These are phyloP conservation scores for Coemansia sp. DNA, from an alignment of 192 early-diverging fungal species.

Conservation along the genomic window DNA sequence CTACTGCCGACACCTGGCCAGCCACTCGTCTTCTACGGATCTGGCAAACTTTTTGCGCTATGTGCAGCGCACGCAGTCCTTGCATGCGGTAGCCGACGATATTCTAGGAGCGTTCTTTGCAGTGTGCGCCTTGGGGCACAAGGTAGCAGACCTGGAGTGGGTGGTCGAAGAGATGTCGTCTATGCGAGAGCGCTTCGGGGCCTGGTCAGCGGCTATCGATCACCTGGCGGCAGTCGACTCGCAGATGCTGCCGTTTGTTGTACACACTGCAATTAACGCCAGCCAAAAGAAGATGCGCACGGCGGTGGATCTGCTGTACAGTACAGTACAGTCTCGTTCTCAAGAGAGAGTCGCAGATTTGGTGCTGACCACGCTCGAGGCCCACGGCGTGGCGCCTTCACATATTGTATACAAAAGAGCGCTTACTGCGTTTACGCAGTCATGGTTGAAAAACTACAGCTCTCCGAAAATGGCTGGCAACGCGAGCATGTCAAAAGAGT, in stretches of 20 bases:
- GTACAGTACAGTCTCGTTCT: neutral
- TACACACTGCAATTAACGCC: conserved; percentile 2
- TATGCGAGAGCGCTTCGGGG: neutral
- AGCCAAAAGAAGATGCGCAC: neutral
- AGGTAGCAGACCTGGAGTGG: conserved; percentile 43
- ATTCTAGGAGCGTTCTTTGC: conserved; percentile 19
- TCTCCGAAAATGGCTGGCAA: neutral
- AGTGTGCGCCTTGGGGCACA: conserved; percentile 13
- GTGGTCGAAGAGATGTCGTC: conserved; percentile 2
- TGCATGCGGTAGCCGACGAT: conserved; percentile 16
- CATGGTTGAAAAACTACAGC: conserved; percentile 10
- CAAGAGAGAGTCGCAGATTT: conserved; percentile 12
- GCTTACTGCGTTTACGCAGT: conserved; percentile 1
- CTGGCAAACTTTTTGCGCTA: conserved; percentile 51
- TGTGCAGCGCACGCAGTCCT: conserved; percentile 17
- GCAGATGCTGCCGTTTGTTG: conserved; percentile 10
- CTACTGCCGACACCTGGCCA: conserved; percentile 22
- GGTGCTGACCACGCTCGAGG: conserved; percentile 11
- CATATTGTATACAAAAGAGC: neutral
- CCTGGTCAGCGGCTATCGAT: conserved; percentile 22
- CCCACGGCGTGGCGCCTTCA: neutral
- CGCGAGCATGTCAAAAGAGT: neutral
- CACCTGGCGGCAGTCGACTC: conserved; percentile 4
- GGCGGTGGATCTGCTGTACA: conserved; percentile 13
- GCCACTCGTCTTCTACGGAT: conserved; percentile 9